Percentiles rank a stretch among this genome's conserved stretches.
Conservation (phyloP, 176 grass and related monocot species). For the Elaeis guineensis region DNA sequence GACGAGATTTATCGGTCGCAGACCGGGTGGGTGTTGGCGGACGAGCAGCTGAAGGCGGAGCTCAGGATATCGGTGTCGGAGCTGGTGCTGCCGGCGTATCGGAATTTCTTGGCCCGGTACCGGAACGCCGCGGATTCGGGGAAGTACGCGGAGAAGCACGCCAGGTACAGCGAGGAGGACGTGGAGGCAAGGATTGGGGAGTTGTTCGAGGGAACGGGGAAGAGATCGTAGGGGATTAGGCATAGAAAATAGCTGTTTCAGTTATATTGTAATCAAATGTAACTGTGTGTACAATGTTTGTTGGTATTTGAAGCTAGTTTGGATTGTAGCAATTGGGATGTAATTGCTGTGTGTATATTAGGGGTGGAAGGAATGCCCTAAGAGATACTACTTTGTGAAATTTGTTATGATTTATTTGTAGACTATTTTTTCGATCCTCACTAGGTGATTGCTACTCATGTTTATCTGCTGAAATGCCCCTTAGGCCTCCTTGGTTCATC, state of each 20-base stretch:
- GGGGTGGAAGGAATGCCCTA: too few relatives aligned
- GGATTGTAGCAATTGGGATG: too few relatives aligned
- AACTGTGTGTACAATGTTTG: too few relatives aligned
- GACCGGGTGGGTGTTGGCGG: slow-evolving; percentile 51
- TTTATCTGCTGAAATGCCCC: too few relatives aligned
- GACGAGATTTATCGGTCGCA: slow-evolving; percentile 66
- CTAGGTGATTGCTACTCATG: too few relatives aligned
- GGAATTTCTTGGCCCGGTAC: slow-evolving; percentile 44
- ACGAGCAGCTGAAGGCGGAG: slow-evolving; percentile 59
- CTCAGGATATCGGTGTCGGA: slow-evolving; percentile 36
- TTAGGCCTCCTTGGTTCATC: too few relatives aligned
- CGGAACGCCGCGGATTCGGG: slow-evolving; percentile 40
- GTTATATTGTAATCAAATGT: too few relatives aligned
- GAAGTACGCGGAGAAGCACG: slow-evolving; percentile 34
- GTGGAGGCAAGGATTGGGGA: slow-evolving; percentile 57
- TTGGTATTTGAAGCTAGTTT: too few relatives aligned
- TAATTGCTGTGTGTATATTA: too few relatives aligned
- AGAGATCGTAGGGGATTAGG: background rate
- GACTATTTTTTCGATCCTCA: too few relatives aligned
- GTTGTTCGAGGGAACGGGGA: slow-evolving; percentile 56
- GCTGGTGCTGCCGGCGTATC: slow-evolving; percentile 56
- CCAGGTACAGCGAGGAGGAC: slow-evolving; percentile 70
- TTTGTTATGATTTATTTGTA: too few relatives aligned
- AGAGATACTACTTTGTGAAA: too few relatives aligned
- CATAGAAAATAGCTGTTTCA: background rate